Evolutionary conservation across 805 yeast species (phyloP), one percentile per base, ranked within the genome.

Genomic region (Ogataea pilisensis): DNA sequence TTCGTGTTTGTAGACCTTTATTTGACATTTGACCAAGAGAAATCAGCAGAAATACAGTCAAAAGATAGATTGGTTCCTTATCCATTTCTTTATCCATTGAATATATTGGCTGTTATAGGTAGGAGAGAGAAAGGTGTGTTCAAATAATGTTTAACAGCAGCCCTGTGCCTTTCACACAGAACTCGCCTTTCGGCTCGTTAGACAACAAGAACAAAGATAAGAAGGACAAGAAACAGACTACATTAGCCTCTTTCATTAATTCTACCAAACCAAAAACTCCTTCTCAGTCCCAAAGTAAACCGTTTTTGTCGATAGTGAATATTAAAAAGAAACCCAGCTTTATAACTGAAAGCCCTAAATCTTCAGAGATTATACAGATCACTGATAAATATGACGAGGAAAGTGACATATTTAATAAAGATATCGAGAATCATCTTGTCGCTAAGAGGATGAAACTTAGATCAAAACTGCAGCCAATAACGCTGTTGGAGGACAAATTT

Each of bases 151-250:
- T 48, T 41, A 43, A 39, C 24, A 37, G 33, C 17, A 27, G 24
- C 13, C 25, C 41, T 5, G 20, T 27, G 4, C 31, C 49, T 16
- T 40, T 11, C 7, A 8, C 45, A 4, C 21, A 18, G 17, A 18
- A 31, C 5, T 31, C 22, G 14, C 35, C 41, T 13, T 35, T 37
- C 13, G 40, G 46, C 6, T 35, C 38, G 21, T 27, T 38, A 16
- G 44, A 43, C 28, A 14, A 6, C 12, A 31, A 19, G 33, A 31
- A 25, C 17, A 24, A 14, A 12, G 13, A 17, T n/a, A 40, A 34
- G 31, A 36, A 40, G 11, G 19, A 37, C 8, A 28, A 42, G 9
- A 51, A 48, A 38, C 56, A 50, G 37, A 44, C 54, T 2, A 51
- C 53, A 3, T 29, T 51, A 4, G 29, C 52, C 5, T 41, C 46